A percentile compares a stretch with the other conserved stretches of the same genome.
Conservation (phyloP, 805 yeast genomes). For the Jamesozyma lodderae region DNA sequence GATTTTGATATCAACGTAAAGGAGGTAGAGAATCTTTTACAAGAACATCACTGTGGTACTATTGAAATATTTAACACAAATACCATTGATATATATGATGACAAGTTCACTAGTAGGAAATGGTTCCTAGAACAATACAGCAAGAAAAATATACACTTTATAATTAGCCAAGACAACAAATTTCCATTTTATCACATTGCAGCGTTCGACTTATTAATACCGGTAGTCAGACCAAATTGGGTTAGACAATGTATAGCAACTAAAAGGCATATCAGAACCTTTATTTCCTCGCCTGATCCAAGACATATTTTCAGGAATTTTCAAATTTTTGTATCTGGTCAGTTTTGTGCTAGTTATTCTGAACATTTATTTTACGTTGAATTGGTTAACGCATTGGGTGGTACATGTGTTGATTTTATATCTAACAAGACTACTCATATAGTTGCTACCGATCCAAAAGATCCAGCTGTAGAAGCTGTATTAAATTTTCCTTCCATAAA, state of each 20-base stretch:
- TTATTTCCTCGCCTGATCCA: slow-evolving; percentile 60
- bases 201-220: slow-evolving; percentile 24
- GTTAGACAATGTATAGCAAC: slow-evolving; percentile 14
- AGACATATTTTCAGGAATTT: slow-evolving; percentile 52
- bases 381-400: slow-evolving; percentile 56
- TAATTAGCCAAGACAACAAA: slow-evolving; percentile 15
- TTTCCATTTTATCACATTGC: slow-evolving; percentile 26
- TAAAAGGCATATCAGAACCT: slow-evolving; percentile 19
- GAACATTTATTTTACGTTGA: slow-evolving; percentile 65
- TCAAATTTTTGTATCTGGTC: slow-evolving; percentile 39
- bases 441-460: slow-evolving; percentile 48
- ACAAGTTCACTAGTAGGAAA: too few species aligned
- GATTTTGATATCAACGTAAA: neutral
- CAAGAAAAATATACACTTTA: slow-evolving; percentile 15
- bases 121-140: slow-evolving; percentile 14
- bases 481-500: slow-evolving; percentile 30
- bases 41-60: slow-evolving; percentile 1
- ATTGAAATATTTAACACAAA: neutral
- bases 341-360: slow-evolving; percentile 38
- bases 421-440: slow-evolving; percentile 74
- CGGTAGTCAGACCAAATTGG: slow-evolving; percentile 27
- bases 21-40: neutral
- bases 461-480: slow-evolving; percentile 49
- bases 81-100: neutral
- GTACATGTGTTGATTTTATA: slow-evolving; percentile 51